Conservation (phyloP, 768 basidiomycete genomes). For the Fomitopsis serialis region DNA sequence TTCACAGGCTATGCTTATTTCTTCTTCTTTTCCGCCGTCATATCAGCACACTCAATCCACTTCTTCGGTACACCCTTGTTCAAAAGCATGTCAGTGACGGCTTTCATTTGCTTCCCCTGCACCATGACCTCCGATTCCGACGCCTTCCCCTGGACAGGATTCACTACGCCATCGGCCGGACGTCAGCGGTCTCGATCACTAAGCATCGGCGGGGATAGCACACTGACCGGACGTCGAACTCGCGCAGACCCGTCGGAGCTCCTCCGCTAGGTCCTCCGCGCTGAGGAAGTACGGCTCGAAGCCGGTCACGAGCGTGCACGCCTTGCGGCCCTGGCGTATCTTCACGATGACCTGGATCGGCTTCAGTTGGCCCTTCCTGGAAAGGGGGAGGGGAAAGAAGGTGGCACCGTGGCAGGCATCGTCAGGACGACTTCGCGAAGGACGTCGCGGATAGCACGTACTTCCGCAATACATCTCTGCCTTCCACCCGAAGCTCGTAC, state of each 20-base stretch:
- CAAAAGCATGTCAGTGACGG: constrained; percentile 61
- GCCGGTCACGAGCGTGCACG: constrained; percentile 69
- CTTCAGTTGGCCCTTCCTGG: constrained; percentile 71
- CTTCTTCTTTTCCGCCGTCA: constrained; percentile 38
- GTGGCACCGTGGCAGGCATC: too few relatives aligned
- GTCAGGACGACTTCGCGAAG: background rate
- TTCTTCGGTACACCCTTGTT: constrained; percentile 72
- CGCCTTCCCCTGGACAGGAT: constrained; percentile 52
- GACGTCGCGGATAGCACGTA: constrained; percentile 26
- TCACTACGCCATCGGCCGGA: constrained; percentile 36
- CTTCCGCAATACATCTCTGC: constrained; percentile 56
- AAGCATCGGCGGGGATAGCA: too few relatives aligned
- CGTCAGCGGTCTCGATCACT: background rate
- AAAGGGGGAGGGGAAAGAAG: background rate
- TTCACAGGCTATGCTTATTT: background rate
- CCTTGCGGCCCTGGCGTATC: constrained; percentile 72
- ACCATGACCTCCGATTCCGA: constrained; percentile 69
- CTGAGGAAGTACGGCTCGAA: constrained; percentile 74
- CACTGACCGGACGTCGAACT: constrained; percentile 68
- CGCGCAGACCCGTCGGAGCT: constrained; percentile 71
- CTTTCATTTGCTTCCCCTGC: constrained; percentile 75
- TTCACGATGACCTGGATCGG: constrained; percentile 70
- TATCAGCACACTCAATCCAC: constrained; percentile 63
- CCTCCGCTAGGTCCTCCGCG: constrained; percentile 72
- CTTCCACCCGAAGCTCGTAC: constrained; percentile 57